Base-by-base conservation (phyloP, 2,329 filamentous ascomycete genomes). In the Ophiostoma ulmi region DNA sequence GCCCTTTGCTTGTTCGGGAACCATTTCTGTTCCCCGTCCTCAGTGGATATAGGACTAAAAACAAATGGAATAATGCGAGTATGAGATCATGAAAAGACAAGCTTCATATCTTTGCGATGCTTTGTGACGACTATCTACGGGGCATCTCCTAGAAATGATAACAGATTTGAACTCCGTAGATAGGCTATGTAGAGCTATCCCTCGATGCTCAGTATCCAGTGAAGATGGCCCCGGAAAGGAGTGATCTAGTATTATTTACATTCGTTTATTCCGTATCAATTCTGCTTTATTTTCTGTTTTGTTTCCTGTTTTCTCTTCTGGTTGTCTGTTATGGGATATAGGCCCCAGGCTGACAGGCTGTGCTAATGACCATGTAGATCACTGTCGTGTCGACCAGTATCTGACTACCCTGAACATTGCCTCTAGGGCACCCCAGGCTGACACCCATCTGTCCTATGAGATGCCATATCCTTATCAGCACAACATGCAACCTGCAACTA, bases 371-470 rank as follows among this genome's bases (percentile, higher is more conserved):
- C 52, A 22, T 17, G 52, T 58, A 58, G 52, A 58, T 58, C 52
- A 58, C n/a, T 26, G 26, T 63, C 58, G 26, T 26, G 58, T 61
- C 58, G n/a, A 58, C 52, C 44, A n/a, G 17, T 26, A 11, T 58
- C 31, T 22, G 48, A 58, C 52, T 58, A 35, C 55, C 55, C 26
- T 10, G 6, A 35, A 8, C 26, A 36, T 35, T 35, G 58, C 58
- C 26, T 35, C 58, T 26, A 63, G 26, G 58, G 6, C 26, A 48
- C 58, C 58, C 58, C 58, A 35, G 58, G 13, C 26, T 58, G 52
- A 58, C 52, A 58, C 8, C 22, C 52, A 10, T 14, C 52, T 58
- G 52, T 35, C 58, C 58, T 63, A 63, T 63, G 58, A 35, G 58
- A 63, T 13, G 58, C 58, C 2, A 20, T 20, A 7, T 13, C 26